Conservation (phyloP, 305 asterid genomes). For the Salvia sclarea region DNA sequence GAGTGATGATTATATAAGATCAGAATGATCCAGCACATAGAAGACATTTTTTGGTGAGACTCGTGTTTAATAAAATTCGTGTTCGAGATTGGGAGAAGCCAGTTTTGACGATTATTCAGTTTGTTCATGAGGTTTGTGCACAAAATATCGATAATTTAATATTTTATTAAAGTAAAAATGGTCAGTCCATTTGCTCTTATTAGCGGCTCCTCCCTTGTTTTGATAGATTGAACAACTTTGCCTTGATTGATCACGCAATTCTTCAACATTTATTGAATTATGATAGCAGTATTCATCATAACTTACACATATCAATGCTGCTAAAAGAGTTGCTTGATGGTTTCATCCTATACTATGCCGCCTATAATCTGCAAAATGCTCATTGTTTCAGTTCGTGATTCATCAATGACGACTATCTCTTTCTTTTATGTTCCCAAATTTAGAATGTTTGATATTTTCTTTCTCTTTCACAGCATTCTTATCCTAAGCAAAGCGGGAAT, state of each 20-base stretch:
- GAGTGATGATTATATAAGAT: too few species aligned
- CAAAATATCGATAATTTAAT: neutral
- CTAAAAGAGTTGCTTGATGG: neutral
- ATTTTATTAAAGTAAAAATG: neutral
- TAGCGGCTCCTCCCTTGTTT: neutral
- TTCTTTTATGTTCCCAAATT: neutral
- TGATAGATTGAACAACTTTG: neutral
- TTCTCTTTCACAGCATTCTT: neutral
- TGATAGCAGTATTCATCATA: too few species aligned
- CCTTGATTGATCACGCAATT: neutral
- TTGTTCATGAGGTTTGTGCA: neutral
- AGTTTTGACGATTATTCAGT: neutral
- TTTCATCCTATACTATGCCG: neutral
- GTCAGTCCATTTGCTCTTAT: neutral
- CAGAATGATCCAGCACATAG: too few species aligned
- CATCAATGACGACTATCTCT: neutral
- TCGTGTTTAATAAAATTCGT: too few species aligned
- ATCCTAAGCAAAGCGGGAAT: neutral
- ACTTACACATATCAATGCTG: neutral
- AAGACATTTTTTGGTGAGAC: too few species aligned
- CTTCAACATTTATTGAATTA: neutral
- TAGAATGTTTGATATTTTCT: neutral
- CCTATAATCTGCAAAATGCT: neutral
- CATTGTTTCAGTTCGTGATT: neutral
- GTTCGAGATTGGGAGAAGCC: too few species aligned